Evolutionary conservation across 2,329 filamentous ascomycete genomes (phyloP), one percentile per base, ranked within the genome.

Genomic region (Colletotrichum melonis): DNA sequence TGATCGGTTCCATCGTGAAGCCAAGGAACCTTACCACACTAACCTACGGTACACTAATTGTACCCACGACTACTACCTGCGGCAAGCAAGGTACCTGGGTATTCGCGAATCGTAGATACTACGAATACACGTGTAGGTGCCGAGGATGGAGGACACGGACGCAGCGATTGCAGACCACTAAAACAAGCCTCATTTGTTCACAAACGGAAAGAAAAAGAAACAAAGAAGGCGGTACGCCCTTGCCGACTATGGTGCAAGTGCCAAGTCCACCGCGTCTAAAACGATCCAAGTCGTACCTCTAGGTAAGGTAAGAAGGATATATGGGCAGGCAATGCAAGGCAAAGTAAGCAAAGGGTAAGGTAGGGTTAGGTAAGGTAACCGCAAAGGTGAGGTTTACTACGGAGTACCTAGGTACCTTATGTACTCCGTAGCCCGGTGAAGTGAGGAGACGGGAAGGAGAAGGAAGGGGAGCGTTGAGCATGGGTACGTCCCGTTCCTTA

Each of bases 181-280:
- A 9, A 19, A 42, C 14, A 42, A 42, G 38, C 38, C 38, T 42
- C 38, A 42, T 42, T 42, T 42, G 38, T 3, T 42, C 38, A 42
- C 38, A 42, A 42, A 42, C 38, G 16, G 38, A 42, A 42, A 49
- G 5, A 26, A 67, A 54, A 26, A 35, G 9, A 28, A 24, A 28
- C 7, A 66, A 46, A 14, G 54, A 28, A 16, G 9, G 32, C n/a
- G 35, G 56, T 30, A 60, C 42, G 55, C 64, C 64, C 64, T 52
- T 32, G 55, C 38, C 16, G 26, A n/a, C 55, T 22, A 22, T 30
- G 65, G 38, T 58, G 30, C 65, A 28, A 60, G 7, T 38, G 57
- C 65, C 46, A 42, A 54, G 28, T 42, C 26, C 54, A 32, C 42
- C 38, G 22, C 65, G 56, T 54, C 32, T 67, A 55, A 63, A 63